A percentile compares a stretch with the other conserved stretches of the same genome.
Evolutionary conservation across 83 land plant genomes (phyloP).

Genomic region (Isoetes engelmannii): DNA sequence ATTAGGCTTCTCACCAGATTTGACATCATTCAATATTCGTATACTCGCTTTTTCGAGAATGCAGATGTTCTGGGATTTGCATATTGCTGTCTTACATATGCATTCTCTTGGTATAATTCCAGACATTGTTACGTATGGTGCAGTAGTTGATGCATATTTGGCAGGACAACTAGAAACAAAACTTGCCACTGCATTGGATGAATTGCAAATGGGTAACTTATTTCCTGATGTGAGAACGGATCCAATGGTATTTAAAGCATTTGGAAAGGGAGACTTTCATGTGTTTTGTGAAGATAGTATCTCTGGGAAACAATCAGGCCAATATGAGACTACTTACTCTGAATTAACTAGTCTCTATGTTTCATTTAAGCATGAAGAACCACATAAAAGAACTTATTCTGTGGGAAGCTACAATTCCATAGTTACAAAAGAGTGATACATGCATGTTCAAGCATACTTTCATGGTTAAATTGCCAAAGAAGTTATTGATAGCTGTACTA

Average conservation of each 20-base stretch:
- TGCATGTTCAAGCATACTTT: no score
- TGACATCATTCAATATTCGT: conserved; percentile 74
- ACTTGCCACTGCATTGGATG: conserved; percentile 46
- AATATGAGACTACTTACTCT: no score
- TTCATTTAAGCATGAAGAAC: no score
- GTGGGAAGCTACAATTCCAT: no score
- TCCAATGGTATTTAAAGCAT: conserved; percentile 63
- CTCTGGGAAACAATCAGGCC: no score
- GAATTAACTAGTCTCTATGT: no score
- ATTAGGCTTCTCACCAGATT: conserved; percentile 59
- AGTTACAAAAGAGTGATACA: no score
- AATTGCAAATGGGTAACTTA: conserved; percentile 30
- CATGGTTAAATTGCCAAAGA: no score
- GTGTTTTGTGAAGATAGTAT: conserved; percentile 39
- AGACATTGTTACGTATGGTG: conserved; percentile 86
- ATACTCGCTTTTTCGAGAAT: conserved; percentile 68
- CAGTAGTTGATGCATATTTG: conserved; percentile 72
- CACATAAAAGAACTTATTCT: no score
- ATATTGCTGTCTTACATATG: conserved; percentile 66
- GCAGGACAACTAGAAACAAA: conserved; percentile 41
- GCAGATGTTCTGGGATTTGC: conserved; percentile 86
- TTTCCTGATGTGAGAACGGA: conserved; percentile 51
- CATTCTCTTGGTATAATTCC: conserved; percentile 47
- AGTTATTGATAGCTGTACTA: no score
- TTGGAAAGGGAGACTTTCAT: conserved; percentile 86